These are phyloP conservation scores for Diaporthe citriasiana DNA, from an alignment of 2,329 filamentous ascomycete genomes.

Conservation along the genomic window DNA sequence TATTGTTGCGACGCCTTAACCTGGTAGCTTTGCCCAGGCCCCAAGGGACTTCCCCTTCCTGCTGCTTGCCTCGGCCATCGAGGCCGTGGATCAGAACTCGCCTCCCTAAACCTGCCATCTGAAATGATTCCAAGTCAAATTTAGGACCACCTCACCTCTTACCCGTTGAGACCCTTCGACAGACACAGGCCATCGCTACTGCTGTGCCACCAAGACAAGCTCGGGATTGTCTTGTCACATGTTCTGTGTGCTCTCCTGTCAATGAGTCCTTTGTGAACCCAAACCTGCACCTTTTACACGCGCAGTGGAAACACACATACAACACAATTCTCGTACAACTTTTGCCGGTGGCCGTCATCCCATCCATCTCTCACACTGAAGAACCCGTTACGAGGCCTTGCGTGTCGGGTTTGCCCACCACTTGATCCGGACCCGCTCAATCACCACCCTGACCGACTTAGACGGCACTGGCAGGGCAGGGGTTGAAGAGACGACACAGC, in stretches of 20 bases:
- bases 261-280: background rate
- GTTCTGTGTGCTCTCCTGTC: background rate
- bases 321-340: background rate
- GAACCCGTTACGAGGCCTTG: background rate
- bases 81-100: conserved; percentile 20
- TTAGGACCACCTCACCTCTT: background rate
- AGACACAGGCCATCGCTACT: background rate
- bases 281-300: background rate
- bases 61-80: background rate
- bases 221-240: background rate
- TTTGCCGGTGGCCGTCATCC: background rate
- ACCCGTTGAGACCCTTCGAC: conserved; percentile 16
- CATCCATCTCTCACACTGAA: background rate
- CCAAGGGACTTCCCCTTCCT: background rate
- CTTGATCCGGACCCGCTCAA: background rate
- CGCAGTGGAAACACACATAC: background rate
- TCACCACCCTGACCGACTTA: background rate
- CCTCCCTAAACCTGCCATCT: conserved; percentile 21
- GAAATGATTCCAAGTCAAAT: conserved; percentile 30
- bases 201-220: conserved; percentile 1
- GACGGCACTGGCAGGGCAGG: conserved; percentile 15
- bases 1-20: background rate
- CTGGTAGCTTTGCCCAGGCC: conserved; percentile 8
- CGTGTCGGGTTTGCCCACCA: conserved; percentile 10
- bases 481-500: conserved; percentile 16